phyloP scores from a whole-genome alignment of 2,329 filamentous ascomycete species.

The Colletotrichum sidae region DNA sequence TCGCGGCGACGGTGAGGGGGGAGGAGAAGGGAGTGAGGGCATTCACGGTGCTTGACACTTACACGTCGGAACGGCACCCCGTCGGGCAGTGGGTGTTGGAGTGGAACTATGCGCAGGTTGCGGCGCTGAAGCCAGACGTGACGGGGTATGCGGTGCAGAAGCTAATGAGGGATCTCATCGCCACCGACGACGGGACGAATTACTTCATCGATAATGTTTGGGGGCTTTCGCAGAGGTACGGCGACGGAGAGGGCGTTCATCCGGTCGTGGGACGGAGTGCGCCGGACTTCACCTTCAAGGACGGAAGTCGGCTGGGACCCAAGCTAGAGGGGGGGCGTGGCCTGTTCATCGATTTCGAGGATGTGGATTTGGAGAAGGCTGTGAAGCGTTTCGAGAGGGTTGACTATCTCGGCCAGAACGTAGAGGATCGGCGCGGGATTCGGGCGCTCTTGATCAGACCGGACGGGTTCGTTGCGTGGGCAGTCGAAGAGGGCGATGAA shows the following conservation, averaged over 20 bases:
- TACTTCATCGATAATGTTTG: slow-evolving; percentile 47
- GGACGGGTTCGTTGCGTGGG: slow-evolving; percentile 49
- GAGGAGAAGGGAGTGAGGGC: slow-evolving; percentile 40
- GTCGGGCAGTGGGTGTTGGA: slow-evolving; percentile 53
- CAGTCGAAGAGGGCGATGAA: slow-evolving; percentile 38
- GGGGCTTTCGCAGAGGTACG: slow-evolving; percentile 49
- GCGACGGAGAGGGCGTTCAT: slow-evolving; percentile 42
- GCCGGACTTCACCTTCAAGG: slow-evolving; percentile 48
- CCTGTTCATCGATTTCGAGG: slow-evolving; percentile 44
- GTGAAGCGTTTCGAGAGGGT: slow-evolving; percentile 23
- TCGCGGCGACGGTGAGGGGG: slow-evolving; percentile 43
- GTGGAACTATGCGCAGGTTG: slow-evolving; percentile 52
- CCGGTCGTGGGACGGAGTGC: slow-evolving; percentile 49
- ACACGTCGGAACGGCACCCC: slow-evolving; percentile 58
- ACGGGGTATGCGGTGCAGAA: slow-evolving; percentile 39
- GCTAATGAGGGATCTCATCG: slow-evolving; percentile 43
- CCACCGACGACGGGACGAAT: slow-evolving; percentile 45
- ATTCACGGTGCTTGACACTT: slow-evolving; percentile 53
- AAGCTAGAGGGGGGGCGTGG: slow-evolving; percentile 44
- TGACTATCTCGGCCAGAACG: slow-evolving; percentile 38
- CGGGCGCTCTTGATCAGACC: slow-evolving; percentile 45
- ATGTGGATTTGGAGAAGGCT: slow-evolving; percentile 32
- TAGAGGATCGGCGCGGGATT: slow-evolving; percentile 42
- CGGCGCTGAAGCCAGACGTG: slow-evolving; percentile 39
- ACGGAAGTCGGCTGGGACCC: slow-evolving; percentile 44